Conservation (phyloP, 805 yeast genomes). For the Brettanomyces custersianus region DNA sequence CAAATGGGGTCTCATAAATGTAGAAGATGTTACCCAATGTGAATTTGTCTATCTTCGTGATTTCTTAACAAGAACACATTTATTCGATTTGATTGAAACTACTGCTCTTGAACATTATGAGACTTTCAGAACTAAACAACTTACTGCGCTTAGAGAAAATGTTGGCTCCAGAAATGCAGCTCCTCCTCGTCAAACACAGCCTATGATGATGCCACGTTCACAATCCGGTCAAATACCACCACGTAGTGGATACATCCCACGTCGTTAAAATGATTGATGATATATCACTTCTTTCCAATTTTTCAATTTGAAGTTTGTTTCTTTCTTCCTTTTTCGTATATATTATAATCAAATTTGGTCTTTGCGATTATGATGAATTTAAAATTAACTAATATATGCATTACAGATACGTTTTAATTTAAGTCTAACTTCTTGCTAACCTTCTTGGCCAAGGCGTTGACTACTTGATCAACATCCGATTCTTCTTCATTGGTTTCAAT, state of each 20-base stretch:
- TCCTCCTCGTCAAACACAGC: slow-evolving; percentile 19
- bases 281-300: no score
- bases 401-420: no score
- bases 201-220: slow-evolving; percentile 7
- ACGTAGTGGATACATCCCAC: background rate
- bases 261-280: no score
- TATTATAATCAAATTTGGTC: no score
- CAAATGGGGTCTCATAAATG: slow-evolving; percentile 87
- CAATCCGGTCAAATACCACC: slow-evolving; percentile 1
- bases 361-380: no score
- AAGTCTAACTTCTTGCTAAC: background rate
- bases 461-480: background rate
- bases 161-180: slow-evolving; percentile 36
- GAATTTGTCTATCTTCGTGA: slow-evolving; percentile 92
- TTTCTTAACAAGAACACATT: slow-evolving; percentile 88
- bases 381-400: no score
- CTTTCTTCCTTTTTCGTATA: no score
- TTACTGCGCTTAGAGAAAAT: slow-evolving; percentile 87
- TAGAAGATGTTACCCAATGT: slow-evolving; percentile 91
- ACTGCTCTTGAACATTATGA: slow-evolving; percentile 87
- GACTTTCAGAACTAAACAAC: slow-evolving; percentile 86
- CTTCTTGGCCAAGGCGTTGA: background rate
- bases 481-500: background rate
- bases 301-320: no score
- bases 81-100: slow-evolving; percentile 92